These are phyloP conservation scores for Ceratobasidium sp. DNA, from an alignment of 1,284 basidiomycete genomes.

Conservation along the genomic window DNA sequence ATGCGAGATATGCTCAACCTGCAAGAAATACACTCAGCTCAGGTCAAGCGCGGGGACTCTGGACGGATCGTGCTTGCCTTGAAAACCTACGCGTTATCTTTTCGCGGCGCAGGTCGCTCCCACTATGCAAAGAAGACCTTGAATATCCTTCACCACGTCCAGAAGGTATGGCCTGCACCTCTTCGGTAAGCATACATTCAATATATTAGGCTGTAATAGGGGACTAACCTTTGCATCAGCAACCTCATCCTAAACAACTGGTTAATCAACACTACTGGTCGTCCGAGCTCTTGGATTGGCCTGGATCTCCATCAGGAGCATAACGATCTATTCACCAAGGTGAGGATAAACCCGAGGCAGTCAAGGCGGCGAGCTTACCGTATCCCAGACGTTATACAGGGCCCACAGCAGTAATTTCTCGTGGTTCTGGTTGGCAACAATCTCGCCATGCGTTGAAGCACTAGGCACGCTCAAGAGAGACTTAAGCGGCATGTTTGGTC, in stretches of 20 bases:
- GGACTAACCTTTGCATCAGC: constrained; percentile 48
- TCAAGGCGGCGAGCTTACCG: not conserved
- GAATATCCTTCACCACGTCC: not conserved
- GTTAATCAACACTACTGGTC: constrained; percentile 7
- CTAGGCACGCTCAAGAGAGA: constrained; percentile 5
- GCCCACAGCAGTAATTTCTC: constrained; percentile 13
- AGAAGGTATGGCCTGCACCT: constrained; percentile 7
- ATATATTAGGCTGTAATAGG: too few species aligned
- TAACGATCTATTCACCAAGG: constrained; percentile 12
- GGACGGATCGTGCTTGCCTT: too few species aligned
- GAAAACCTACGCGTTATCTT: constrained; percentile 8
- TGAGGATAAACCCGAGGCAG: not conserved
- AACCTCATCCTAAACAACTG: constrained; percentile 8
- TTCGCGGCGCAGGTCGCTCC: not conserved
- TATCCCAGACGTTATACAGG: constrained; percentile 2
- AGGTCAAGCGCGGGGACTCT: too few species aligned
- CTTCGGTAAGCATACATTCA: constrained; percentile 52
- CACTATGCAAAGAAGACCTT: constrained; percentile 16
- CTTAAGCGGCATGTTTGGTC: constrained; percentile 6
- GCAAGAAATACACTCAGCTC: too few species aligned
- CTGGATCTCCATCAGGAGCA: constrained; percentile 10
- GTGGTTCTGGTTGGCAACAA: constrained; percentile 3
- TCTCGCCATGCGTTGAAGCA: constrained; percentile 22
- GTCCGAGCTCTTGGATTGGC: not conserved
- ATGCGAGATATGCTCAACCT: too few species aligned